phyloP scores from a whole-genome alignment of 805 yeast genomes.

The Myxozyma kluyveri region DNA sequence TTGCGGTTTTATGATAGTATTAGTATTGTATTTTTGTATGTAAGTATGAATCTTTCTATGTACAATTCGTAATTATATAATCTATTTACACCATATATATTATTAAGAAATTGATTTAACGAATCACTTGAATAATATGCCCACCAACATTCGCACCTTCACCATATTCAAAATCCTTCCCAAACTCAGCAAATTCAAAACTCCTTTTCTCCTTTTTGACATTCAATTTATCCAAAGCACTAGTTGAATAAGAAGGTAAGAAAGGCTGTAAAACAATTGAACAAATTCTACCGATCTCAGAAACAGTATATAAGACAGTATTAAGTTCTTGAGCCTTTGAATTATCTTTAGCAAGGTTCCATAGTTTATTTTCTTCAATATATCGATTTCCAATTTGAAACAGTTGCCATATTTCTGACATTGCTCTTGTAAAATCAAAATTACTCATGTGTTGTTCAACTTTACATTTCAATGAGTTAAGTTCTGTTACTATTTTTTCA shows the following conservation, averaged over 20 bases:
- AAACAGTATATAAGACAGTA: conserved; percentile 54
- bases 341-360: conserved; percentile 44
- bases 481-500: background rate
- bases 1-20: no score
- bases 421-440: conserved; percentile 56
- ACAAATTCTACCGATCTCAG: conserved; percentile 67
- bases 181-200: conserved; percentile 48
- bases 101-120: background rate
- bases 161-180: conserved; percentile 64
- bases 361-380: conserved; percentile 71
- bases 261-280: conserved; percentile 70
- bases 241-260: conserved; percentile 60
- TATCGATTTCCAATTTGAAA: conserved; percentile 52
- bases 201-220: conserved; percentile 48
- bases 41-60: no score
- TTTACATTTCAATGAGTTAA: conserved; percentile 1
- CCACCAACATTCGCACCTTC: conserved; percentile 44
- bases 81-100: background rate
- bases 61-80: background rate
- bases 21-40: no score
- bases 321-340: background rate
- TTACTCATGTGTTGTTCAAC: conserved; percentile 18
- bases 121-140: conserved; percentile 8
- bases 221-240: conserved; percentile 60
- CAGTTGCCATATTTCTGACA: conserved; percentile 58